Evolutionary conservation across 768 basidiomycete species (phyloP).

Genomic region (Leccinellum rugosiceps): DNA sequence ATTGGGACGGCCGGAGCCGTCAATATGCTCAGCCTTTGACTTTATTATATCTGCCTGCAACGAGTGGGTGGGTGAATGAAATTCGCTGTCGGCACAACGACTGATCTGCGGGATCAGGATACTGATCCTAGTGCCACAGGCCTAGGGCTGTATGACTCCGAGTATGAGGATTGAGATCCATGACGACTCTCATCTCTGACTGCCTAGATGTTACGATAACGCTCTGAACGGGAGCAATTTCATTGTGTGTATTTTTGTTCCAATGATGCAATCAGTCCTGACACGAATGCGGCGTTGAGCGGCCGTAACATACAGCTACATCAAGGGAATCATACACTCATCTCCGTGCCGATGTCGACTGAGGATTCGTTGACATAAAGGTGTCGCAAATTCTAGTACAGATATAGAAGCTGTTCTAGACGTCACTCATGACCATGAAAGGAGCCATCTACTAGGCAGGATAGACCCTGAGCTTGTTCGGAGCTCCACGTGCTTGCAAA

Average conservation of each 20-base stretch:
- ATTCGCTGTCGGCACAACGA: background rate
- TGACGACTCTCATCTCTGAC: background rate
- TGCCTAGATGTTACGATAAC: background rate
- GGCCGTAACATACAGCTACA: background rate
- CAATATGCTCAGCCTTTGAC: background rate
- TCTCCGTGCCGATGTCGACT: background rate
- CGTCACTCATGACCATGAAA: too few species aligned
- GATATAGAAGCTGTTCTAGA: too few species aligned
- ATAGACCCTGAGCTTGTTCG: background rate
- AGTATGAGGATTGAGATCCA: background rate
- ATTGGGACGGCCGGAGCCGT: background rate
- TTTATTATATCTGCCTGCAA: background rate
- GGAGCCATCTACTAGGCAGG: background rate
- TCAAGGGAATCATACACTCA: background rate
- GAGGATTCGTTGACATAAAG: background rate
- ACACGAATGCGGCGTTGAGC: background rate
- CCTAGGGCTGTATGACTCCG: background rate
- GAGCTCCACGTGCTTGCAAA: background rate
- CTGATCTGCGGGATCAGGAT: background rate
- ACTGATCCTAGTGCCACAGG: background rate
- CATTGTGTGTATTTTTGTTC: background rate
- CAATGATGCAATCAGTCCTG: background rate
- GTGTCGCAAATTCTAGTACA: background rate
- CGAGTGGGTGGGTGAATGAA: background rate
- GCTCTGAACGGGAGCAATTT: background rate